Base-by-base conservation (phyloP, 768 basidiomycete species). In the Coprinopsis cinerea region DNA sequence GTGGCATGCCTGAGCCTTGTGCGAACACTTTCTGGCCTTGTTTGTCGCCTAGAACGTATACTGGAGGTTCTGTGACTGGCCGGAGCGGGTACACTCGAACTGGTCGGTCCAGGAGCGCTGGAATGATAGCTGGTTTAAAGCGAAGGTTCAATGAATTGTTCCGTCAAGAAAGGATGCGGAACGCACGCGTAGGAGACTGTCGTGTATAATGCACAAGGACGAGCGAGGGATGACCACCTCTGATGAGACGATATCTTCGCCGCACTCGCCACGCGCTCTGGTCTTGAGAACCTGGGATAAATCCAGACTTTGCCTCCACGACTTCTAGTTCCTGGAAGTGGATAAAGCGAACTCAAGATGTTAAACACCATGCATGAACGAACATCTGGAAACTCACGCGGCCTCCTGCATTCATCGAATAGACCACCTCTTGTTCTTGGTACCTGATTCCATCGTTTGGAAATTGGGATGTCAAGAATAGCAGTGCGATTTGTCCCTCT, bases 261-360 rank as follows among this genome's bases (percentile, higher is more conserved):
- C 90, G 77, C 41, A 81, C 61, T 14, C 88, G 81, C 64, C 75
- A 85, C 25, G 90, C 88, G 52, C 61, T 69, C 7, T 69, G 60
- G 54, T 92, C 89, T 36, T 68, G 67, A 1, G 72, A 68, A 35
- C 75, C 76, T 14, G 89, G 89, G n/a, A 87, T 64, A 62, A 88
- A 92, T 1, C 90, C 89, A 57, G 66, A 82, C 61, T 85, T 89
- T 23, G 77, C 64, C 63, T 92, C 89, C 48, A 70, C 61, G 1
- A 91, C 74, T 67, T 92, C 90, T 14, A 92, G 73, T 64, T 92
- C 89, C 86, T 89, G 49, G n/a, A n/a, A n/a, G n/a, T n/a, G n/a
- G n/a, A n/a, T n/a, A n/a, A n/a, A n/a, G n/a, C n/a, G n/a, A n/a
- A n/a, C n/a, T n/a, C n/a, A n/a, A n/a, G n/a, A n/a, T n/a, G n/a